Evolutionary conservation across 805 yeast species (phyloP).

Genomic region (Geotrichum ghanense): DNA sequence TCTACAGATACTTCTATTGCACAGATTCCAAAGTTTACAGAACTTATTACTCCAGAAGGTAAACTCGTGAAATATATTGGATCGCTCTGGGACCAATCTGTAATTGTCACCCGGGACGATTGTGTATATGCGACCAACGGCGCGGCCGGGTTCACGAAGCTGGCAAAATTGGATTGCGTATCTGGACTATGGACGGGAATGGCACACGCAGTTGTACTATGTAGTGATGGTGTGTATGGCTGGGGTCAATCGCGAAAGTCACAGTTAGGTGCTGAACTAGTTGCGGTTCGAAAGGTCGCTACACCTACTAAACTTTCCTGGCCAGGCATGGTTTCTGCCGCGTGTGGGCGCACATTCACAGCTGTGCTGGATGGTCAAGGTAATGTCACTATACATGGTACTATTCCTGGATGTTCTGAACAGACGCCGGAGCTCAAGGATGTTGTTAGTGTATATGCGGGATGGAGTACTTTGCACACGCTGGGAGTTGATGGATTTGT

Average conservation of each 20-base stretch:
- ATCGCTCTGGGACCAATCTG: conserved; percentile 75
- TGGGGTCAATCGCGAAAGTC: conserved; percentile 65
- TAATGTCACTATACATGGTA: conserved; percentile 25
- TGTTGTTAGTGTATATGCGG: conserved; percentile 29
- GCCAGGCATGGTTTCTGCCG: conserved; percentile 9
- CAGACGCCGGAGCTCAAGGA: background rate
- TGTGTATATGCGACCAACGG: conserved; percentile 57
- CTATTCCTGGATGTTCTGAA: conserved; percentile 11
- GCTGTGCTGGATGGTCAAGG: conserved; percentile 22
- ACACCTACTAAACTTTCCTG: background rate
- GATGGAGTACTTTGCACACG: conserved; percentile 77
- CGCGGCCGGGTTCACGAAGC: conserved; percentile 34
- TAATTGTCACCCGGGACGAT: conserved; percentile 34
- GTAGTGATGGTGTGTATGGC: conserved; percentile 38
- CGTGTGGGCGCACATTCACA: conserved; percentile 52
- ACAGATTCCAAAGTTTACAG: background rate
- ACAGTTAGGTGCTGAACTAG: conserved; percentile 29
- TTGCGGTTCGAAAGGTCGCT: conserved; percentile 7
- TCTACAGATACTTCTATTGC: conserved; percentile 20
- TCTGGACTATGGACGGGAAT: conserved; percentile 18
- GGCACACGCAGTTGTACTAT: conserved; percentile 22
- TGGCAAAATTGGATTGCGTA: background rate
- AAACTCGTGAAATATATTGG: conserved; percentile 35
- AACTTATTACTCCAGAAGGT: conserved; percentile 15
- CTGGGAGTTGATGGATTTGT: conserved; percentile 20